Evolutionary conservation across 768 basidiomycete genomes (phyloP).

Genomic region (Roridomyces roridus): DNA sequence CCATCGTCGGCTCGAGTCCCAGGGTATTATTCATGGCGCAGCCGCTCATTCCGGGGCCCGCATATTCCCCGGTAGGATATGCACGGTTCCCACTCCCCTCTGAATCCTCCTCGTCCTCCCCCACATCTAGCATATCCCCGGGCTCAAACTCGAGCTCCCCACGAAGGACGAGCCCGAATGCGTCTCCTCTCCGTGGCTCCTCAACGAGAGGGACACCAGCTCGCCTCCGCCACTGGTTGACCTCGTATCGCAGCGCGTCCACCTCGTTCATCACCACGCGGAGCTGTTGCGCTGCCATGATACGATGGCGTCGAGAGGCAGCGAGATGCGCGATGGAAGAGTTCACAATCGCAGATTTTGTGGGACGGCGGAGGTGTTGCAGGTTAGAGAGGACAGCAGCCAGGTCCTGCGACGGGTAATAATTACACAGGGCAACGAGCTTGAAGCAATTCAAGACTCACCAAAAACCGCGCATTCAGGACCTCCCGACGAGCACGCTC

Average conservation of each 20-base stretch:
- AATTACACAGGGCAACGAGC: background rate
- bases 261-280: conserved; percentile 80
- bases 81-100: conserved; percentile 54
- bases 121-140: conserved; percentile 39
- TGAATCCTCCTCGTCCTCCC: conserved; percentile 61
- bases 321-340: conserved; percentile 91
- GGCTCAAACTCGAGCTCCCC: conserved; percentile 75
- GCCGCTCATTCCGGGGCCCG: too few relatives aligned
- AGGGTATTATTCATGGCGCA: too few relatives aligned
- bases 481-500: conserved; percentile 78
- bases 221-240: conserved; percentile 92
- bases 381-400: conserved; percentile 92
- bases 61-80: too few relatives aligned
- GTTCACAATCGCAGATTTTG: conserved; percentile 97
- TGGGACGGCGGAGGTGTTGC: conserved; percentile 89
- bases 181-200: conserved; percentile 75
- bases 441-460: background rate
- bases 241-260: conserved; percentile 86
- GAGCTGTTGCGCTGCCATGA: conserved; percentile 83
- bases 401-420: conserved; percentile 76
- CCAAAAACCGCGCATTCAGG: conserved; percentile 72
- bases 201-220: conserved; percentile 74
- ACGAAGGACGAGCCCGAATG: conserved; percentile 70
- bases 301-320: conserved; percentile 79
- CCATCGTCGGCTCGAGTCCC: too few relatives aligned